Conservation (phyloP, 257 asterid species). For the Galeopsis tetrahit region DNA sequence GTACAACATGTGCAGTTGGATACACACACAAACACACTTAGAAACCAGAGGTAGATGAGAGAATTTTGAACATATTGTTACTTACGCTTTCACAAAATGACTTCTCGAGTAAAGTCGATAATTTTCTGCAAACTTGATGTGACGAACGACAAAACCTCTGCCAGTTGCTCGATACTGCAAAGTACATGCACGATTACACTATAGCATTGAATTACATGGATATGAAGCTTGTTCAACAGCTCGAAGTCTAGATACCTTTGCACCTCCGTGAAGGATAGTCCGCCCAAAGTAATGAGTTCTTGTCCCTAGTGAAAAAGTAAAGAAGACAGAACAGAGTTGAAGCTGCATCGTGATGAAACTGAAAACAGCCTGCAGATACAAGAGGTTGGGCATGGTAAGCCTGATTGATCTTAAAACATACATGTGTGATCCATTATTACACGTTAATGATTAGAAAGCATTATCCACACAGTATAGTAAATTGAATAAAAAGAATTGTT, state of each 20-base stretch:
- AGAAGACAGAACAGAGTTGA: conserved; percentile 96
- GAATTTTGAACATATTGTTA: neutral
- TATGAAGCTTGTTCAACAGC: conserved; percentile 5
- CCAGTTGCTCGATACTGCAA: conserved; percentile 96
- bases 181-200: conserved; percentile 34
- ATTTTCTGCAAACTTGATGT: conserved; percentile 95
- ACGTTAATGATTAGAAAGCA: neutral
- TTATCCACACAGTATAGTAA: conserved; percentile 6
- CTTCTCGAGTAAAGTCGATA: conserved; percentile 96
- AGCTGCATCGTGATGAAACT: conserved; percentile 98
- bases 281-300: conserved; percentile 98
- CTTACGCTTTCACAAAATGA: conserved; percentile 98
- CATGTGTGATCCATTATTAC: neutral
- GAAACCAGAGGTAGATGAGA: neutral
- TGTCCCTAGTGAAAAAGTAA: conserved; percentile 94
- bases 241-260: conserved; percentile 65
- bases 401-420: conserved; percentile 13
- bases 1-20: conserved; percentile 9
- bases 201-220: conserved; percentile 27
- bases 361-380: conserved; percentile 80
- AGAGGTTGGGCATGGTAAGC: conserved; percentile 6
- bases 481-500: conserved; percentile 11
- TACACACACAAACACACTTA: conserved; percentile 1
- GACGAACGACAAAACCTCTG: conserved; percentile 96
- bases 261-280: conserved; percentile 98